Evolutionary conservation across 305 asterid species (phyloP).

Genomic region (Stenogyne calaminthoides): DNA sequence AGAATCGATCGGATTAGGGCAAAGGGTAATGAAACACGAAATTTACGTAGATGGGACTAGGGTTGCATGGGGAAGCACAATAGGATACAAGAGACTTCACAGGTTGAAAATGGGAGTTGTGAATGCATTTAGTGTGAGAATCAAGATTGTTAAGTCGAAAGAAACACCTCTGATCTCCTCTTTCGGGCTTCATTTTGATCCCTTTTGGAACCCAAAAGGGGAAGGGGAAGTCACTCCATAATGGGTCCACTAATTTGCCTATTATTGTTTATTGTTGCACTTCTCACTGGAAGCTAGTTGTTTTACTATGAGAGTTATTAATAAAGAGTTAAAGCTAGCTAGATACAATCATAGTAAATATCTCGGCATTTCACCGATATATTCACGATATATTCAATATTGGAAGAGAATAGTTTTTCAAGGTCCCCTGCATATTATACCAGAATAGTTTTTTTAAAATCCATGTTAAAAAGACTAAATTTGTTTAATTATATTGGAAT

Average conservation of each 20-base stretch:
- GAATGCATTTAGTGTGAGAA: conserved; percentile 48
- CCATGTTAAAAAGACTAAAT: too few relatives aligned
- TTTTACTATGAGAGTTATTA: neutral
- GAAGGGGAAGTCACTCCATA: neutral
- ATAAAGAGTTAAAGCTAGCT: too few relatives aligned
- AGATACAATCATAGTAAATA: too few relatives aligned
- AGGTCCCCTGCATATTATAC: too few relatives aligned
- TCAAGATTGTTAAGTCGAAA: conserved; percentile 63
- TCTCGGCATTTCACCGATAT: too few relatives aligned
- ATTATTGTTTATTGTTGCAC: neutral
- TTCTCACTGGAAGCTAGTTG: neutral
- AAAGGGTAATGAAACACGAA: conserved; percentile 61
- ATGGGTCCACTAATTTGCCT: neutral
- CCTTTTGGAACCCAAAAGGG: conserved; percentile 72
- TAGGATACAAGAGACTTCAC: conserved; percentile 86
- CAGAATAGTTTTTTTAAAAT: too few relatives aligned
- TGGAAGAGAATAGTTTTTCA: too few relatives aligned
- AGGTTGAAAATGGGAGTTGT: conserved; percentile 61
- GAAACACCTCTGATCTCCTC: conserved; percentile 82
- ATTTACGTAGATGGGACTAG: conserved; percentile 55
- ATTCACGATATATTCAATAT: conserved; percentile 23
- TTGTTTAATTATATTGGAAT: too few relatives aligned
- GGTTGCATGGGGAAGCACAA: conserved; percentile 65
- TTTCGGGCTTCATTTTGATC: conserved; percentile 80
- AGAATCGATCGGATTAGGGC: conserved; percentile 92